Conservation (phyloP, 2,329 filamentous ascomycete genomes). For the Fusarium falciforme region DNA sequence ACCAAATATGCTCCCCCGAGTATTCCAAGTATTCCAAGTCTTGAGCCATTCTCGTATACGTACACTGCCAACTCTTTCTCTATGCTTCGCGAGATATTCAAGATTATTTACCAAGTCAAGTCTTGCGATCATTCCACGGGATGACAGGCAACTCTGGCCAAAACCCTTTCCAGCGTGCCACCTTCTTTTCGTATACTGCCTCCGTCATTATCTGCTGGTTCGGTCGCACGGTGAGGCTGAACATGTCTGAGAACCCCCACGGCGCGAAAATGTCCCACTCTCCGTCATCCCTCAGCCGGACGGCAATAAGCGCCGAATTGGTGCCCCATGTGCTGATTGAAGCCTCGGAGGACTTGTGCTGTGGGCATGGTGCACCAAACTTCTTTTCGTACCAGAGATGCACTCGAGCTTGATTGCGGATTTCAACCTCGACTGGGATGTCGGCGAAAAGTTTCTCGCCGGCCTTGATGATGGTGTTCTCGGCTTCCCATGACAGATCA, state of each 20-base stretch:
- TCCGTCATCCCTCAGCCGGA: slow-evolving; percentile 38
- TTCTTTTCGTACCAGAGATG: slow-evolving; percentile 52
- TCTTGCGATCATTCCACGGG: slow-evolving; percentile 36
- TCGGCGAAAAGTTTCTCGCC: slow-evolving; percentile 46
- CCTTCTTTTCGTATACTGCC: slow-evolving; percentile 47
- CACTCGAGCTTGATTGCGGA: slow-evolving; percentile 53
- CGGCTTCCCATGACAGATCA: slow-evolving; percentile 52
- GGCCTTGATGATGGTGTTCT: slow-evolving; percentile 48
- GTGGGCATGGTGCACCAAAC: slow-evolving; percentile 46
- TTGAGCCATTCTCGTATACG: neutral
- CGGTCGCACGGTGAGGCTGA: slow-evolving; percentile 48
- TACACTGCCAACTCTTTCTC: neutral
- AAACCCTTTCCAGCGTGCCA: slow-evolving; percentile 44
- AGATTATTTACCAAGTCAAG: neutral
- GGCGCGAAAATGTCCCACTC: slow-evolving; percentile 52
- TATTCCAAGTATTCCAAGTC: neutral
- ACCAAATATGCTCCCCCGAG: neutral
- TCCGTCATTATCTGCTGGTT: slow-evolving; percentile 44
- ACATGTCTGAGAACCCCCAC: slow-evolving; percentile 50
- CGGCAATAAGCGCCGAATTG: slow-evolving; percentile 50
- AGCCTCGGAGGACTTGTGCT: slow-evolving; percentile 46
- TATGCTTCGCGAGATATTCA: neutral
- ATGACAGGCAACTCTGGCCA: slow-evolving; percentile 46
- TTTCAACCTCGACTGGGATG: slow-evolving; percentile 49
- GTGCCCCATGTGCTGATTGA: slow-evolving; percentile 51